These are phyloP conservation scores for Malassezia caprae DNA, from an alignment of 1,284 basidiomycete genomes.

Conservation along the genomic window DNA sequence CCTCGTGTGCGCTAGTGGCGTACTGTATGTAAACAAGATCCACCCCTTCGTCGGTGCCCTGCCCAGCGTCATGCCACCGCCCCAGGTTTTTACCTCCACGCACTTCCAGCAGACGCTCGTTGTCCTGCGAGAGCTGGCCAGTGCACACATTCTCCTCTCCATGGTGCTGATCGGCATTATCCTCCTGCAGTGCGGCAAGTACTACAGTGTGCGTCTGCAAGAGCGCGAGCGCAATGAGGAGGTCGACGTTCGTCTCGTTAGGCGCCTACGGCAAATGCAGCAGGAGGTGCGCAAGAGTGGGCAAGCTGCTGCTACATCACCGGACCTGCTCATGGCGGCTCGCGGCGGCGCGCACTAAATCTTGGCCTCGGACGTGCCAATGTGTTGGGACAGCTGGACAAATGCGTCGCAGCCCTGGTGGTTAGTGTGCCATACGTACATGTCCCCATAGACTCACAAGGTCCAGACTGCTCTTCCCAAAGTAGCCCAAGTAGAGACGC, in stretches of 20 bases:
- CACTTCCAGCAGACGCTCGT: background rate
- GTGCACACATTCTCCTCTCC: slow-evolving; percentile 40
- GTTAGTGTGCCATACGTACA: slow-evolving; percentile 14
- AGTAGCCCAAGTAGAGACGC: slow-evolving; percentile 59
- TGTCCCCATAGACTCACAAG: slow-evolving; percentile 22
- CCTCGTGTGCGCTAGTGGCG: slow-evolving; percentile 36
- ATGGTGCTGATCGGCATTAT: slow-evolving; percentile 43
- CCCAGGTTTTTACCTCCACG: background rate
- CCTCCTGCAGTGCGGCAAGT: slow-evolving; percentile 44
- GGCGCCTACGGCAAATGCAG: slow-evolving; percentile 31
- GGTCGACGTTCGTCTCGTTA: slow-evolving; percentile 36
- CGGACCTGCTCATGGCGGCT: slow-evolving; percentile 1
- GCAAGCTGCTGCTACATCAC: background rate
- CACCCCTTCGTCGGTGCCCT: slow-evolving; percentile 21
- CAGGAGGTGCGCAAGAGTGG: slow-evolving; percentile 25
- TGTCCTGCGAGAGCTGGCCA: slow-evolving; percentile 35
- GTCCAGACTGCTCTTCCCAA: slow-evolving; percentile 18
- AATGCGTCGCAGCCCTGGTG: slow-evolving; percentile 37
- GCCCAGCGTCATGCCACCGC: background rate
- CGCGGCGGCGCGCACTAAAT: slow-evolving; percentile 12
- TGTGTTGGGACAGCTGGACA: slow-evolving; percentile 30
- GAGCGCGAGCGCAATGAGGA: slow-evolving; percentile 45
- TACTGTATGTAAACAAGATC: slow-evolving; percentile 40
- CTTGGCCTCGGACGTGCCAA: slow-evolving; percentile 18
- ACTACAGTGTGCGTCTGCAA: slow-evolving; percentile 44